Percentiles rank a stretch among this genome's conserved stretches.
Evolutionary conservation across 2,329 filamentous ascomycete genomes (phyloP).

Genomic region (Pyrenophora graminea): DNA sequence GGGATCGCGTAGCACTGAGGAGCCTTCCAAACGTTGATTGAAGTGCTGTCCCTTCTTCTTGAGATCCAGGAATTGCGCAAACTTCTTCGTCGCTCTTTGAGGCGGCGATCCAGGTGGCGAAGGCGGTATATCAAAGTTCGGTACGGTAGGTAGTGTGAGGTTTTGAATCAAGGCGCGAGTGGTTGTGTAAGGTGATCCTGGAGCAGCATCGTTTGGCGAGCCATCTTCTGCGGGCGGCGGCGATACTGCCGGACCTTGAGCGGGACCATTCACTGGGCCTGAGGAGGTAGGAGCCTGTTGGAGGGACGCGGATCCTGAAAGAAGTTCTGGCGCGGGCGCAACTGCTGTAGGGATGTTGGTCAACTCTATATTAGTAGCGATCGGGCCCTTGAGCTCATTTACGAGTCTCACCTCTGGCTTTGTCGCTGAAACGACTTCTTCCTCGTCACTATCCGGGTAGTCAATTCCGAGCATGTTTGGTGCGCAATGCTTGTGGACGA

Average conservation of each 20-base stretch:
- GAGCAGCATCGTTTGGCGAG: slow-evolving; percentile 26
- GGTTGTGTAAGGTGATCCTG: slow-evolving; percentile 68
- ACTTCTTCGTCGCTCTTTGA: slow-evolving; percentile 63
- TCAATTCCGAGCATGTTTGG: slow-evolving; percentile 49
- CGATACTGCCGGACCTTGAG: slow-evolving; percentile 34
- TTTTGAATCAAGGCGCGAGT: slow-evolving; percentile 68
- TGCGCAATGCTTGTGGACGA: slow-evolving; percentile 6
- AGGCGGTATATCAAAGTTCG: slow-evolving; percentile 74
- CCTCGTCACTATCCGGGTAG: slow-evolving; percentile 54
- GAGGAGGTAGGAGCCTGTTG: slow-evolving; percentile 12
- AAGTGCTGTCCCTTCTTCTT: slow-evolving; percentile 79
- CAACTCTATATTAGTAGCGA: slow-evolving; percentile 54
- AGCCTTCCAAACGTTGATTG: slow-evolving; percentile 72
- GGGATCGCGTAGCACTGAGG: slow-evolving; percentile 71
- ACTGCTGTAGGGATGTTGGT: slow-evolving; percentile 25
- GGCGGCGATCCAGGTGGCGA: slow-evolving; percentile 66
- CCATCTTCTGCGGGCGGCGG: slow-evolving; percentile 23
- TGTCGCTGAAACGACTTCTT: slow-evolving; percentile 42
- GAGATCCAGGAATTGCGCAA: slow-evolving; percentile 74
- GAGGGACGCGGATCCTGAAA: slow-evolving; percentile 10
- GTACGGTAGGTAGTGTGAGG: slow-evolving; percentile 72
- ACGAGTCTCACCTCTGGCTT: slow-evolving; percentile 46
- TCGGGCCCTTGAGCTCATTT: slow-evolving; percentile 40
- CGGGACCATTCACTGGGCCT: slow-evolving; percentile 30
- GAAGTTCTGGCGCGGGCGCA: slow-evolving; percentile 17